Evolutionary conservation across 768 basidiomycete species (phyloP).

Genomic region (Tulasnella calospora): DNA sequence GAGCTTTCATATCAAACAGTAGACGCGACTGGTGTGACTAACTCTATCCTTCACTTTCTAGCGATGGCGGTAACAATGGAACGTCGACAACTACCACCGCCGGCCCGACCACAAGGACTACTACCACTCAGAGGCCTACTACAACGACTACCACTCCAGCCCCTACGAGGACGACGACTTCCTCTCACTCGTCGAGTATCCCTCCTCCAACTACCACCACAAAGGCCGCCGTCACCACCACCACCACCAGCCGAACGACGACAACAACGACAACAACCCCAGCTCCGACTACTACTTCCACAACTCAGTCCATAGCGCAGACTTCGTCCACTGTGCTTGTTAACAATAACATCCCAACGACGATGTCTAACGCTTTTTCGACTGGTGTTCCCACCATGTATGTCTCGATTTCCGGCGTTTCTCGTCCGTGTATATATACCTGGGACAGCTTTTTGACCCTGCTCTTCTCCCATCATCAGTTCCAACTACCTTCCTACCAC

Average conservation of each 20-base stretch:
- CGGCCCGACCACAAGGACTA: not conserved
- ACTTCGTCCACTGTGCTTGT: not conserved
- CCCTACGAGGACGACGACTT: not conserved
- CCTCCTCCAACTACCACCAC: not conserved
- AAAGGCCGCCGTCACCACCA: not conserved
- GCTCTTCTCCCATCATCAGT: not conserved
- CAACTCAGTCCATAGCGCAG: not conserved
- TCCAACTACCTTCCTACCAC: constrained; percentile 7
- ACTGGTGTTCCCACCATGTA: not conserved
- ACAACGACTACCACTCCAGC: not conserved
- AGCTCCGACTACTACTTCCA: not conserved
- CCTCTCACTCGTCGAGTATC: not conserved
- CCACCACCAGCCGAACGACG: not conserved
- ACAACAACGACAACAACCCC: not conserved
- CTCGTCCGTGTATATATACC: not conserved
- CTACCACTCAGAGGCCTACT: not conserved
- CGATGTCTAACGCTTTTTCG: not conserved
- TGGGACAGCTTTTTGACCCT: not conserved
- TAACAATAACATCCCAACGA: not conserved
- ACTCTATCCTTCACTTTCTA: not conserved
- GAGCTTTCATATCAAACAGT: not conserved
- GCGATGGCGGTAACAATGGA: not conserved
- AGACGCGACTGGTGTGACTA: not conserved
- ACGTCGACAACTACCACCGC: not conserved
- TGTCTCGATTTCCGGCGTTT: not conserved